Base-by-base conservation (phyloP, 2,329 filamentous ascomycete species). In the Hypoxylon sp. region DNA sequence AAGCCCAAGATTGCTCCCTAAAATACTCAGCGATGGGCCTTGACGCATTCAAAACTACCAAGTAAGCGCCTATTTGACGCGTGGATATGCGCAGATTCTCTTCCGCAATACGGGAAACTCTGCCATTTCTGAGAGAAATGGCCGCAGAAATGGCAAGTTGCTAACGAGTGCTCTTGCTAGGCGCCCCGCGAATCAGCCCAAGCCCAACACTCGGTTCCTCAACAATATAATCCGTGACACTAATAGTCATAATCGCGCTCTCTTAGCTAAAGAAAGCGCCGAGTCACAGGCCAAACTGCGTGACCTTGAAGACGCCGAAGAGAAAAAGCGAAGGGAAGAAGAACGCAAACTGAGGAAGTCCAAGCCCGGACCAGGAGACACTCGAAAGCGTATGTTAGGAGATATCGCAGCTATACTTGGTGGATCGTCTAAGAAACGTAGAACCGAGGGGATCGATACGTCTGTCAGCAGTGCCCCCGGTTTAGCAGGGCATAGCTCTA, bases 161-260 rank as follows among this genome's bases (percentile, higher is more conserved):
- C 63, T 67, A 64, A 68, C 60, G 10, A 2, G 5, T 55, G 23
- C n/a, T 48, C 46, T 53, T 21, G 13, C 79, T 23, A 93, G 88
- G 75, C 87, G 90, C 63, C 77, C 77, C 10, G 80, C 86, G 49
- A 87, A 87, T 72, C 88, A 90, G 69, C 93, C 93, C 0, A 98
- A 95, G 77, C 94, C 95, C 2, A 98, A 99, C 75, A 98, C 93
- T 0, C 88, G 92, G 34, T 98, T 98, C 77, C 82, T 99, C 45
- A 90, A 90, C 63, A 91, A 96, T 75, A 92, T 98, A 62, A 93
- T 99, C 68, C 91, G 91, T 69, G 92, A 96, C 72, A 97, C 93
- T 7, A 92, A 97, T 74, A 91, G 81, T 59, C 95, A 99, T 80
- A 99, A 99, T 85, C 89, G 92, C 23, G 92, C 93, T 0, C 84